Conservation (phyloP, 805 yeast genomes). For the Kluyveromyces siamensis region DNA sequence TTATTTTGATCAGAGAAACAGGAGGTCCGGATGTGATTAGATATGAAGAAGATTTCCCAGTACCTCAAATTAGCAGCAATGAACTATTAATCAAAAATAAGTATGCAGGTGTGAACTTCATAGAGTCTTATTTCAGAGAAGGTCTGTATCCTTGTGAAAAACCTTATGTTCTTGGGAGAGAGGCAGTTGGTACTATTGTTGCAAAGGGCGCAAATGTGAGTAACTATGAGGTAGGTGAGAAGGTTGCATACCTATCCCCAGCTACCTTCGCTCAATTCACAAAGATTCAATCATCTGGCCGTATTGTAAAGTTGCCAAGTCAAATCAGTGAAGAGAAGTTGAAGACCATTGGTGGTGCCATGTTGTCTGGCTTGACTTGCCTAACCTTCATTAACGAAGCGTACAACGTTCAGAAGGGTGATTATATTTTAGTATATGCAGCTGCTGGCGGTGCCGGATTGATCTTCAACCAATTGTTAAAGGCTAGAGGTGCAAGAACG, state of each 20-base stretch:
- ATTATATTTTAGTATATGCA: conserved; percentile 71
- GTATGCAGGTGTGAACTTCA: conserved; percentile 74
- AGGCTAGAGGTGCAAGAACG: conserved; percentile 60
- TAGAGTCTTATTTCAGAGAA: conserved; percentile 73
- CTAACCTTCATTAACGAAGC: conserved; percentile 61
- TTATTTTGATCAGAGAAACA: conserved; percentile 40
- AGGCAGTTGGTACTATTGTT: conserved; percentile 62
- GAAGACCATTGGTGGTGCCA: conserved; percentile 49
- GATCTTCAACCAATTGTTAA: conserved; percentile 55
- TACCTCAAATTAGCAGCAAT: conserved; percentile 43
- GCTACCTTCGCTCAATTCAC: conserved; percentile 70
- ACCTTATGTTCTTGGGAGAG: conserved; percentile 68
- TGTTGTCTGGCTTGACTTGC: conserved; percentile 75
- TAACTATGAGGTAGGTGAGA: conserved; percentile 56
- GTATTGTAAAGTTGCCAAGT: conserved; percentile 41
- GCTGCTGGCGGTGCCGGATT: conserved; percentile 96
- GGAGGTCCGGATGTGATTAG: conserved; percentile 55
- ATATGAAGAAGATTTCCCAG: conserved; percentile 44
- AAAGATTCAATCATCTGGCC: conserved; percentile 31
- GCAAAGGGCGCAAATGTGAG: conserved; percentile 52
- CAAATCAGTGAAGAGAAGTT: conserved; percentile 39
- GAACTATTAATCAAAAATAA: conserved; percentile 66
- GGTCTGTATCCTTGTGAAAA: conserved; percentile 58
- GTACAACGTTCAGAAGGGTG: conserved; percentile 58
- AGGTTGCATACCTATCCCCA: conserved; percentile 47